Evolutionary conservation across 352 stramenopile genomes (phyloP).

Genomic region (Halophytophthora polymorphica): DNA sequence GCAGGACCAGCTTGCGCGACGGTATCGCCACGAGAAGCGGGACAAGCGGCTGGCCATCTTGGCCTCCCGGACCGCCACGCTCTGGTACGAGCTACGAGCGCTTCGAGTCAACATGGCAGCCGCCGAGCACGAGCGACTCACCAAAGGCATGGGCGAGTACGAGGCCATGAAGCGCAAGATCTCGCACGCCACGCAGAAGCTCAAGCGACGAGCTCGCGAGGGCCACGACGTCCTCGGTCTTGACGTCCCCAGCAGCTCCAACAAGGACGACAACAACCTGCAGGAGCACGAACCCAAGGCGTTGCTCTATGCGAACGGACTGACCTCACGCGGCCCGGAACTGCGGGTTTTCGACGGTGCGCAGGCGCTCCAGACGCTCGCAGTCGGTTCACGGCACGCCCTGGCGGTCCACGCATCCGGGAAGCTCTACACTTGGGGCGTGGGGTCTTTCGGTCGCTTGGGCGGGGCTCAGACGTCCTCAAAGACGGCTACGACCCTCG

Average conservation of each 20-base stretch:
- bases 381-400: constrained; percentile 65
- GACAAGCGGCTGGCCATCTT: constrained; percentile 36
- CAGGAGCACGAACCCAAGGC: constrained; percentile 2
- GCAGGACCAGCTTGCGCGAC: constrained; percentile 50
- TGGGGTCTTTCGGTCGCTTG: constrained; percentile 64
- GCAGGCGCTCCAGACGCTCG: constrained; percentile 53
- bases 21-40: constrained; percentile 47
- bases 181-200: constrained; percentile 40
- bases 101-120: constrained; percentile 43
- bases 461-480: constrained; percentile 27
- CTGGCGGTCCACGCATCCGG: constrained; percentile 63
- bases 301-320: constrained; percentile 40
- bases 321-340: constrained; percentile 48
- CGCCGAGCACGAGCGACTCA: constrained; percentile 35
- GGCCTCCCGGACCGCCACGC: constrained; percentile 26
- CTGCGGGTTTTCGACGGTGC: constrained; percentile 43
- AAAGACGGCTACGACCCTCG: not conserved
- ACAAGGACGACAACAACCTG: not conserved
- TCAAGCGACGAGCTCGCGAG: constrained; percentile 59
- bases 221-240: constrained; percentile 15
- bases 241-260: constrained; percentile 6
- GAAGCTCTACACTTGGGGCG: constrained; percentile 67
- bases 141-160: constrained; percentile 43
- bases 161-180: constrained; percentile 64
- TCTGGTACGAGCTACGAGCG: constrained; percentile 49